Evolutionary conservation across 176 grass and related monocot genomes (phyloP).

Genomic region (Oryza nivara): DNA sequence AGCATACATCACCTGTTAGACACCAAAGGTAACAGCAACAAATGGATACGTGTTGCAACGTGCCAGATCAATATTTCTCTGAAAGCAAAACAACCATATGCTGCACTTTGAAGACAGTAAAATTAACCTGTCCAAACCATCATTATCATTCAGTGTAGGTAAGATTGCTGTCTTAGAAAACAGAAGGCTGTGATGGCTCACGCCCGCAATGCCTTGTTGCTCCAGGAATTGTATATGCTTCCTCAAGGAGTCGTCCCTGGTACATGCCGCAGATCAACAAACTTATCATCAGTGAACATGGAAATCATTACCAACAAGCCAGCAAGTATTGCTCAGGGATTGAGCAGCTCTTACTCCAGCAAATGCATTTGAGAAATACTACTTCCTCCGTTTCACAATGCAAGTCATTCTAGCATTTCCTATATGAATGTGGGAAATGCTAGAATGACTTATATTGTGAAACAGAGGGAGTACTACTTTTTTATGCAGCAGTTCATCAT

Average conservation of each 20-base stretch:
- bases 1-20: constrained; percentile 12
- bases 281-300: constrained; percentile 32
- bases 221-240: constrained; percentile 82
- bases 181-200: constrained; percentile 88
- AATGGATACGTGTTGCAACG: not conserved
- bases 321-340: not conserved
- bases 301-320: not conserved
- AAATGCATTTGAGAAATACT: constrained; percentile 29
- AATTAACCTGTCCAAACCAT: constrained; percentile 53
- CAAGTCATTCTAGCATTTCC: too few species aligned
- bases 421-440: too few species aligned
- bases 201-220: constrained; percentile 77
- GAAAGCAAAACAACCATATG: not conserved
- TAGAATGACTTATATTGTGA: too few species aligned
- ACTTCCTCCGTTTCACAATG: too few species aligned
- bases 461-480: not conserved
- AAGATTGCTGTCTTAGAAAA: constrained; percentile 88
- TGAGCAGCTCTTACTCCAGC: not conserved
- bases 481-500: not conserved
- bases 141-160: constrained; percentile 55
- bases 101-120: not conserved
- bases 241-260: constrained; percentile 71
- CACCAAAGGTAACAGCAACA: not conserved
- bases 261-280: constrained; percentile 24
- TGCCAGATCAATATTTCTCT: not conserved